Conservation (phyloP, 2,329 filamentous ascomycete genomes). For the Calonectria pteridis region DNA sequence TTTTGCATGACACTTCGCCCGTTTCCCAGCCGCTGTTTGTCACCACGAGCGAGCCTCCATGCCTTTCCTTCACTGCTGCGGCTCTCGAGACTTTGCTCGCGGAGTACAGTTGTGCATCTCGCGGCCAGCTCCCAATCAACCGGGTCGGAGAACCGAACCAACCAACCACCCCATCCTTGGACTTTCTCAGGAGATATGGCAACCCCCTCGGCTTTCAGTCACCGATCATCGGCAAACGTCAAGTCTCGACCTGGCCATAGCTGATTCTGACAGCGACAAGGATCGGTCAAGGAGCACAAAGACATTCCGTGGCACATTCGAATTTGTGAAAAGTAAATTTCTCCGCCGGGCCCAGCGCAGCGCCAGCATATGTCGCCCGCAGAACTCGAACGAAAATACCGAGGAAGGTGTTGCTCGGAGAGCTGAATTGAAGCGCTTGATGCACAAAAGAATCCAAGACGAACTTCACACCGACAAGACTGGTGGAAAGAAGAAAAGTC, state of each 20-base stretch:
- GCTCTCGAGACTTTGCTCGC: constrained; percentile 21
- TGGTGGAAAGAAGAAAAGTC: constrained; percentile 49
- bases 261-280: constrained; percentile 58
- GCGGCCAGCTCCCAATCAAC: constrained; percentile 3
- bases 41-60: constrained; percentile 15
- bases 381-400: constrained; percentile 58
- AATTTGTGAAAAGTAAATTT: constrained; percentile 59
- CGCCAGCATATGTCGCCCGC: constrained; percentile 54
- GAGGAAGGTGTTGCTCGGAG: constrained; percentile 67
- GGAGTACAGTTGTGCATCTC: background rate
- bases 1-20: constrained; percentile 28
- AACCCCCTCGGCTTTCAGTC: background rate
- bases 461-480: constrained; percentile 64
- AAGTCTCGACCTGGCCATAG: constrained; percentile 46
- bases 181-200: constrained; percentile 28
- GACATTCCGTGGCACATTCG: constrained; percentile 56
- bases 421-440: constrained; percentile 67
- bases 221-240: constrained; percentile 1
- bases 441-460: constrained; percentile 69
- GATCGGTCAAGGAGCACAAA: constrained; percentile 39
- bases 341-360: constrained; percentile 61
- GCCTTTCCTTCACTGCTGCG: constrained; percentile 43
- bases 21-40: background rate
- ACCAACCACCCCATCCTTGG: constrained; percentile 25
- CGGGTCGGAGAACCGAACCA: background rate